Percentiles rank a stretch among this genome's conserved stretches.
Evolutionary conservation across 1,284 basidiomycete species (phyloP).

Genomic region (Mycena sp.): DNA sequence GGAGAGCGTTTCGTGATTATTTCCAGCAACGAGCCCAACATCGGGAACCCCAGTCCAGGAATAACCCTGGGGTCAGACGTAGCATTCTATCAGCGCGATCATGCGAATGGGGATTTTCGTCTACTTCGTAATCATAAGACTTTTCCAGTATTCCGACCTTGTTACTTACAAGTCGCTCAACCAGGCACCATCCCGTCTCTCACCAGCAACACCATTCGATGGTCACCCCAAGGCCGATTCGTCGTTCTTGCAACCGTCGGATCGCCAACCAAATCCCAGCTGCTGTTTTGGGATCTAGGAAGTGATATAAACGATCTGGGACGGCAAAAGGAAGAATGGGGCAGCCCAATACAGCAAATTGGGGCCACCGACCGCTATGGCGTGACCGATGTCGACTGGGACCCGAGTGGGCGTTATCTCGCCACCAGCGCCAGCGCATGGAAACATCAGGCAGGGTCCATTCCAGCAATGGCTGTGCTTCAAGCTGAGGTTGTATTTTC

Average conservation of each 20-base stretch:
- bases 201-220: conserved; percentile 94
- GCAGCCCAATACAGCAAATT: conserved; percentile 87
- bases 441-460: conserved; percentile 53
- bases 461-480: conserved; percentile 1
- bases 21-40: conserved; percentile 93
- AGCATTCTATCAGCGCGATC: conserved; percentile 95
- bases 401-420: conserved; percentile 94
- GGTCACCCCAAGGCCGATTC: conserved; percentile 97
- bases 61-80: conserved; percentile 95
- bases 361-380: conserved; percentile 95
- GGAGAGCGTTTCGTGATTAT: conserved; percentile 97
- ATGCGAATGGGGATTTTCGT: conserved; percentile 95
- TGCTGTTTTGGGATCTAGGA: conserved; percentile 99
- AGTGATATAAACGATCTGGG: conserved; percentile 80
- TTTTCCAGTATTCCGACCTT: conserved; percentile 10
- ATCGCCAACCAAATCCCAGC: conserved; percentile 93
- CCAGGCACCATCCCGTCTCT: conserved; percentile 84
- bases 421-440: conserved; percentile 96
- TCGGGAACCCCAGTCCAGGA: conserved; percentile 88
- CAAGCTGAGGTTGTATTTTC: conserved; percentile 22
- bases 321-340: conserved; percentile 82
- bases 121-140: conserved; percentile 79
- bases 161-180: conserved; percentile 1
- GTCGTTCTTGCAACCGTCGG: conserved; percentile 96
- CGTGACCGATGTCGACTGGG: conserved; percentile 98